Evolutionary conservation across 192 early-diverging fungal species (phyloP).

Genomic region (Geosiphon pyriformis): DNA sequence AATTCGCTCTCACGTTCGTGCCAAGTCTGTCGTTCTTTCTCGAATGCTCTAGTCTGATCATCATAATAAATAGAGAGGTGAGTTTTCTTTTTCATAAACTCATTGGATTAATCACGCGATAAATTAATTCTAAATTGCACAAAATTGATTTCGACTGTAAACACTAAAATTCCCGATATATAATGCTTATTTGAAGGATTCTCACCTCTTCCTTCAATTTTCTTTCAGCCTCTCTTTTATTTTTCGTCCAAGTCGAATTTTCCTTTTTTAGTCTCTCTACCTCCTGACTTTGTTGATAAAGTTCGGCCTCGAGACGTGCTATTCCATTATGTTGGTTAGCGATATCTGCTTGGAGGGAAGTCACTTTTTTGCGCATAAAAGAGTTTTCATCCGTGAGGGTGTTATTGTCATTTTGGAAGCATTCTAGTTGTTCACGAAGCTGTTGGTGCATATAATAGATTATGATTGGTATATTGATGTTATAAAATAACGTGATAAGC

Average conservation of each 20-base stretch:
- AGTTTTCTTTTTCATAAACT: too few relatives aligned
- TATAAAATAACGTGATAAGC: too few relatives aligned
- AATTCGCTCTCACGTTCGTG: slow-evolving; percentile 21
- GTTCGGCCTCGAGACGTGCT: slow-evolving; percentile 16
- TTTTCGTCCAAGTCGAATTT: slow-evolving; percentile 15
- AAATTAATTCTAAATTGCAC: background rate
- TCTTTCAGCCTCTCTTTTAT: slow-evolving; percentile 22
- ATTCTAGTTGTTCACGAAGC: slow-evolving; percentile 23
- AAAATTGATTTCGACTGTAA: background rate
- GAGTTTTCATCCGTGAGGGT: slow-evolving; percentile 11
- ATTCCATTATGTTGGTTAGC: slow-evolving; percentile 14
- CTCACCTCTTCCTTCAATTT: slow-evolving; percentile 23
- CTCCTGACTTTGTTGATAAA: slow-evolving; percentile 22
- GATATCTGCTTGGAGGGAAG: slow-evolving; percentile 12
- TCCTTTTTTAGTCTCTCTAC: slow-evolving; percentile 22
- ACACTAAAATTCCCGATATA: background rate
- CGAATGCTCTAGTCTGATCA: slow-evolving; percentile 19
- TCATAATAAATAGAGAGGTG: background rate
- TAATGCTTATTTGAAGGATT: background rate
- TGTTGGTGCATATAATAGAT: too few relatives aligned
- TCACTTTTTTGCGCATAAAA: slow-evolving; percentile 17
- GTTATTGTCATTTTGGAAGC: slow-evolving; percentile 3
- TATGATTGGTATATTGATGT: too few relatives aligned
- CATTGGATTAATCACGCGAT: background rate
- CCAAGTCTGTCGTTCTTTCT: slow-evolving; percentile 20